Evolutionary conservation across 352 stramenopile genomes (phyloP), one percentile per base, ranked within the genome.

Genomic region (Pythium phragmitis): DNA sequence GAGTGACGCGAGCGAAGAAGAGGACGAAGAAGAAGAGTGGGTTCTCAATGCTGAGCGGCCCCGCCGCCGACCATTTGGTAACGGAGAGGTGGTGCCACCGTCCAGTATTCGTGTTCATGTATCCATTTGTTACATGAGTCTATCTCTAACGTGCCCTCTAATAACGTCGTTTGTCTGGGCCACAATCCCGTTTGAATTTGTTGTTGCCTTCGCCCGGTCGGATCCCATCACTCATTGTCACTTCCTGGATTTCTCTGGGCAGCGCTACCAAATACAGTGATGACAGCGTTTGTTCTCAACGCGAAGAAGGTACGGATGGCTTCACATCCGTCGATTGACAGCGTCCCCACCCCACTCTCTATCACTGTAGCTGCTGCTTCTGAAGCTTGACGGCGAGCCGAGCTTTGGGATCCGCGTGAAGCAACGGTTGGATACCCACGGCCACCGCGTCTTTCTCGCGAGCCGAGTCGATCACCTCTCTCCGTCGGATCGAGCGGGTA

Each of bases 351-450:
- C 26, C 26, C 26, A 30, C 26, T 30, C 26, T 30, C 26, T 30
- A 3, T 30, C 3, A 3, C 26, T 30, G 37, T 43, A 60, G 54
- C 41, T 60, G 4, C 17, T 60, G 5, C 26, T 60, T 12, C 23
- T 60, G 21, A 60, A 60, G 26, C 54, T 60, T 19, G 54, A 42
- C 21, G 54, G 54, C 28, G 54, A 60, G 54, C 39, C 54, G 7
- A 47, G 41, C 23, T 60, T 42, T 51, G 54, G 54, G 4, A 49
- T 60, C 41, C 54, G 45, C 23, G 39, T 52, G 7, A 21, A 39
- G 12, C 13, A 57, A 16, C 42, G 33, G 12, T 17, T 26, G 11
- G 54, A 60, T 28, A 21, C 9, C 5, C n/a, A 30, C 42, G 54
- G 54, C 11, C 23, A 30, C 37, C 41, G 1, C 12, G 26, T 49